Evolutionary conservation across 164 flowering plant genomes (phyloP), one percentile per base, ranked within the genome.

Genomic region (Berberis thunbergii): DNA sequence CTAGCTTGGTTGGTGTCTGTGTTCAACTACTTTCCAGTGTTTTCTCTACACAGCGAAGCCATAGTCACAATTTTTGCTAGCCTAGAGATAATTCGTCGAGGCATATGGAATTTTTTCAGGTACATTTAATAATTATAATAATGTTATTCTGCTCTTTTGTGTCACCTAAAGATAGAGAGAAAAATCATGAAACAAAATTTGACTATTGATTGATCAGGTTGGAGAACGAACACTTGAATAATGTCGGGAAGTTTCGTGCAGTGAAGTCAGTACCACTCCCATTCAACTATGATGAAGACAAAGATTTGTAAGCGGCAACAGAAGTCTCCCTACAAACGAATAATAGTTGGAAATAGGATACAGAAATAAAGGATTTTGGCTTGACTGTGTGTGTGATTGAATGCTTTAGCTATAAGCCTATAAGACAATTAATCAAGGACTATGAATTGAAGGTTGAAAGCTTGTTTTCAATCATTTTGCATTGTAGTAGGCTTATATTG

Each of bases 81-180:
- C 68, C 68, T 89, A 4, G 96, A 89, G 75, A 84, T 89, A 63
- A 67, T 89, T 65, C 86, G 92, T 43, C 87, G 96, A 12, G 93
- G 92, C 59, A 69, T 89, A 0, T 89, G 93, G 93, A 89, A 83
- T 64, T 86, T 89, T 73, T 89, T 89, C 82, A 83, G 95, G 95
- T 88, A 72, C 2, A 40, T 49, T 45, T 1, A 63, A 7, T 52
- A 11, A 11, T 10, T 26, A 48, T 6, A 48, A 52, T 26, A 6
- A 3, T 52, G 2, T 52, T 1, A 26, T 10, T 11, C 10, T 10
- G 54, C 10, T 4, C 49, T 46, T 46, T 8, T 46, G 49, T 46
- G 49, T 8, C 4, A 46, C 26, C 49, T 46, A 4, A 46, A 46
- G 49, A 46, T 46, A 48, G 1, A 48, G 26, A 26, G 50, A 1